phyloP scores from a whole-genome alignment of 2,329 filamentous ascomycete species.

The Escovopsis sp. region DNA sequence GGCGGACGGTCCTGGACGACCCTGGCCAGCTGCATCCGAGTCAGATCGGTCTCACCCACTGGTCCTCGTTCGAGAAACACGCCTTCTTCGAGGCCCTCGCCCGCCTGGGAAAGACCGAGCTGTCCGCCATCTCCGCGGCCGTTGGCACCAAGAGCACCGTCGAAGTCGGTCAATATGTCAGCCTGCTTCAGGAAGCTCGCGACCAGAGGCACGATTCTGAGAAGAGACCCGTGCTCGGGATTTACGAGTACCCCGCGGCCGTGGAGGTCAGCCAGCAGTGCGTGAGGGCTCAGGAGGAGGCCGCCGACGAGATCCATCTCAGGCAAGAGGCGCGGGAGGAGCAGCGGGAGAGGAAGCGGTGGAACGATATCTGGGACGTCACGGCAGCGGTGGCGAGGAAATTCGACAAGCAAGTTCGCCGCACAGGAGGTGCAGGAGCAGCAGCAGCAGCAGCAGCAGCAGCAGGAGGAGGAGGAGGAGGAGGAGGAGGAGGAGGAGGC shows the following conservation, averaged over 20 bases:
- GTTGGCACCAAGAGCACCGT: conserved; percentile 58
- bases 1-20: conserved; percentile 18
- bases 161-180: conserved; percentile 59
- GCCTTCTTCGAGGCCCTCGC: conserved; percentile 51
- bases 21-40: conserved; percentile 19
- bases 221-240: conserved; percentile 20
- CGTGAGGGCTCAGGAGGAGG: conserved; percentile 48
- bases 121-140: conserved; percentile 44
- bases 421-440: not conserved
- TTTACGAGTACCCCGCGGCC: conserved; percentile 54
- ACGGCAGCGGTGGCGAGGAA: conserved; percentile 22
- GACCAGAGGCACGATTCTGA: conserved; percentile 24
- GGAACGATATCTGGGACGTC: conserved; percentile 55
- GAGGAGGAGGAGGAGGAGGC: not conserved
- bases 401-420: conserved; percentile 12
- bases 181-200: conserved; percentile 40
- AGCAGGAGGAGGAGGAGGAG: too few species aligned
- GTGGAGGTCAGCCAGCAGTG: conserved; percentile 55
- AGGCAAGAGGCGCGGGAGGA: conserved; percentile 51
- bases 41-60: conserved; percentile 56
- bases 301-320: conserved; percentile 49
- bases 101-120: conserved; percentile 47
- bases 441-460: too few species aligned
- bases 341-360: conserved; percentile 40
- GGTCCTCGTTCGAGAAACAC: conserved; percentile 59